These are phyloP conservation scores for Clavispora vitiphila DNA, from an alignment of 805 yeast genomes.

Conservation along the genomic window DNA sequence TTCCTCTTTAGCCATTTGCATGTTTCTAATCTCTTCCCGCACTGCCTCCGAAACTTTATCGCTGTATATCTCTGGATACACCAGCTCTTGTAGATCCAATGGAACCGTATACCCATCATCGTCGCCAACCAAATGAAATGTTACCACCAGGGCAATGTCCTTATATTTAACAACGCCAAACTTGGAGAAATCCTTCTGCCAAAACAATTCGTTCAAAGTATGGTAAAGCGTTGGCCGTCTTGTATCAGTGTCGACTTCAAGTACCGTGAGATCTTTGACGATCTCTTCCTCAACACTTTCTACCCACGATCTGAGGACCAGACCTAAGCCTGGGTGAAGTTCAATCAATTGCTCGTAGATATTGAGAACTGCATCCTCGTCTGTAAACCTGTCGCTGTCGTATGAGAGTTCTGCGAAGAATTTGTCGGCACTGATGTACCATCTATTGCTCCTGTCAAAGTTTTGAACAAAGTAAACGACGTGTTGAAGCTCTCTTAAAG, in stretches of 20 bases:
- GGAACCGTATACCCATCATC: slow-evolving; percentile 17
- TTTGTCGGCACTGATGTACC: slow-evolving; percentile 19
- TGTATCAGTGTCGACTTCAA: slow-evolving; percentile 31
- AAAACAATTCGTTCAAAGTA: slow-evolving; percentile 32
- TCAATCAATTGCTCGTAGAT: slow-evolving; percentile 14
- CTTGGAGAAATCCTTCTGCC: slow-evolving; percentile 28
- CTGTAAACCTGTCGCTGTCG: slow-evolving; percentile 13
- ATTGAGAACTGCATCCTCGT: slow-evolving; percentile 19
- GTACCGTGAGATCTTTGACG: slow-evolving; percentile 19
- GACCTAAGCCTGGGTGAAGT: slow-evolving; percentile 10
- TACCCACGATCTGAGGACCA: slow-evolving; percentile 23
- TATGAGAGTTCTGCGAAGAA: slow-evolving; percentile 15
- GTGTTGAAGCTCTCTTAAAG: slow-evolving; percentile 19
- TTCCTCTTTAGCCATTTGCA: slow-evolving; percentile 12
- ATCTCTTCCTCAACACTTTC: slow-evolving; percentile 24
- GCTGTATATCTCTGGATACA: slow-evolving; percentile 34
- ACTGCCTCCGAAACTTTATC: slow-evolving; percentile 16
- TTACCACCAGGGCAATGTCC: slow-evolving; percentile 26
- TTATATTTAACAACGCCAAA: slow-evolving; percentile 26
- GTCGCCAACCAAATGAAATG: slow-evolving; percentile 27
- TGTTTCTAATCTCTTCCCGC: slow-evolving; percentile 17
- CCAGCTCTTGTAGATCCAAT: slow-evolving; percentile 23
- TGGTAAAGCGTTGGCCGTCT: slow-evolving; percentile 24
- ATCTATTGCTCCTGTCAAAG: slow-evolving; percentile 7
- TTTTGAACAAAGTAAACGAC: slow-evolving; percentile 15